Percentiles rank a stretch among this genome's conserved stretches.
Evolutionary conservation across 2,329 filamentous ascomycete genomes (phyloP).

Genomic region (Aspergillus melleus): DNA sequence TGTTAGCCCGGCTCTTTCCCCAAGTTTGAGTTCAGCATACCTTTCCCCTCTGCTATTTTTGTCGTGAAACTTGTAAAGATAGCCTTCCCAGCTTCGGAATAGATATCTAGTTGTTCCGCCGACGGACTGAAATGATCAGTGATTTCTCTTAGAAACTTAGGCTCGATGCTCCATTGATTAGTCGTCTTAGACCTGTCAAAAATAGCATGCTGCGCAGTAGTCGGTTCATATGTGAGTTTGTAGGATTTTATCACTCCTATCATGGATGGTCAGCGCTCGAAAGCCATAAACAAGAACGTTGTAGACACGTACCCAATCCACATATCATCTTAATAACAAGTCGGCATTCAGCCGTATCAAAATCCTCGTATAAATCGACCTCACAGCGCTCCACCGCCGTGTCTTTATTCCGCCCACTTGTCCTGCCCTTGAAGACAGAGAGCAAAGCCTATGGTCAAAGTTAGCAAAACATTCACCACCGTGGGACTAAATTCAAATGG

Average conservation of each 20-base stretch:
- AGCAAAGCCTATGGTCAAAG: conserved; percentile 50
- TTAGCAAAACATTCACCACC: conserved; percentile 4
- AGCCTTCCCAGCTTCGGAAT: conserved; percentile 56
- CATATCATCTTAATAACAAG: conserved; percentile 63
- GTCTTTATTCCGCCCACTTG: conserved; percentile 58
- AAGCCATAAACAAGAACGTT: background rate
- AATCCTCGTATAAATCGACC: conserved; percentile 58
- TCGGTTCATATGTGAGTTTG: conserved; percentile 63
- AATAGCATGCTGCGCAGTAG: conserved; percentile 62
- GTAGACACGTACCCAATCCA: conserved; percentile 50
- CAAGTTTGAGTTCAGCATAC: conserved; percentile 28
- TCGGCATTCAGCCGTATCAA: conserved; percentile 59
- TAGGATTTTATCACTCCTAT: conserved; percentile 64
- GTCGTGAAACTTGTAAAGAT: conserved; percentile 68
- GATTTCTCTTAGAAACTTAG: conserved; percentile 59
- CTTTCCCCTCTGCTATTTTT: conserved; percentile 62
- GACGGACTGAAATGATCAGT: conserved; percentile 65
- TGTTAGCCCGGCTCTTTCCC: conserved; percentile 8
- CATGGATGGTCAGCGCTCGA: conserved; percentile 2
- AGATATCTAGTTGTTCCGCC: conserved; percentile 65
- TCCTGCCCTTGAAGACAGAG: conserved; percentile 63
- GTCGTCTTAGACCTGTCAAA: conserved; percentile 59
- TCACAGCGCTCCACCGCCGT: conserved; percentile 63
- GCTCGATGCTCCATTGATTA: conserved; percentile 61
- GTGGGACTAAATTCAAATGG: conserved; percentile 1